phyloP scores from a whole-genome alignment of 495 filamentous ascomycete genomes.

The Aspergillus sclerotioniger region DNA sequence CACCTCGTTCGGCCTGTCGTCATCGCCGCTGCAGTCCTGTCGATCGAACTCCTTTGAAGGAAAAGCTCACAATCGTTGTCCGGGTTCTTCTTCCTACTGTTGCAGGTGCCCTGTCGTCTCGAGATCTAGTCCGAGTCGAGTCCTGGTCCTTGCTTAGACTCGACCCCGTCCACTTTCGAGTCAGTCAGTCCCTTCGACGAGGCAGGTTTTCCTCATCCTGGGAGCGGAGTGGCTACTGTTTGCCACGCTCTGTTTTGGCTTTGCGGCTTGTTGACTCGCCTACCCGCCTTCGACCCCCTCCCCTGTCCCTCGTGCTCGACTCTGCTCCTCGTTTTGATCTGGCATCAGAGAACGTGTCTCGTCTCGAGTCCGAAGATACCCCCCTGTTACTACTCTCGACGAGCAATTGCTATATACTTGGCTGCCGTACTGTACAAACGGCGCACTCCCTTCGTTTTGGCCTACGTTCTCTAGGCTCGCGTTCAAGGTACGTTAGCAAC shows the following conservation, averaged over 20 bases:
- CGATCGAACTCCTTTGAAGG: slow-evolving; percentile 8
- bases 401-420: not conserved
- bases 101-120: not conserved
- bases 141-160: slow-evolving; percentile 35
- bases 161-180: slow-evolving; percentile 7
- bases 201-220: not conserved
- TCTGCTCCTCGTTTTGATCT: slow-evolving; percentile 18
- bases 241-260: slow-evolving; percentile 11
- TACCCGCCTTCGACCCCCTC: slow-evolving; percentile 11
- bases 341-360: slow-evolving; percentile 15
- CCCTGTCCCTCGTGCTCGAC: slow-evolving; percentile 17
- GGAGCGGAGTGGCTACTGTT: not conserved
- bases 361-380: not conserved
- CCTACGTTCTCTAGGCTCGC: slow-evolving; percentile 5
- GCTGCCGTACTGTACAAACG: slow-evolving; percentile 9
- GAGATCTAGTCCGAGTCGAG: not conserved
- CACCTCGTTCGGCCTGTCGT: slow-evolving; percentile 11
- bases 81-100: slow-evolving; percentile 1
- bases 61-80: slow-evolving; percentile 14
- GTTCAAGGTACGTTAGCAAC: slow-evolving; percentile 24
- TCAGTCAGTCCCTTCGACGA: slow-evolving; percentile 9
- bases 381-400: not conserved
- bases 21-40: slow-evolving; percentile 10
- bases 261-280: slow-evolving; percentile 10
- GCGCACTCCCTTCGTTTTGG: slow-evolving; percentile 15